A percentile compares a stretch with the other conserved stretches of the same genome.
Evolutionary conservation across 2,329 filamentous ascomycete genomes (phyloP).

Genomic region (Amauroascus niger): DNA sequence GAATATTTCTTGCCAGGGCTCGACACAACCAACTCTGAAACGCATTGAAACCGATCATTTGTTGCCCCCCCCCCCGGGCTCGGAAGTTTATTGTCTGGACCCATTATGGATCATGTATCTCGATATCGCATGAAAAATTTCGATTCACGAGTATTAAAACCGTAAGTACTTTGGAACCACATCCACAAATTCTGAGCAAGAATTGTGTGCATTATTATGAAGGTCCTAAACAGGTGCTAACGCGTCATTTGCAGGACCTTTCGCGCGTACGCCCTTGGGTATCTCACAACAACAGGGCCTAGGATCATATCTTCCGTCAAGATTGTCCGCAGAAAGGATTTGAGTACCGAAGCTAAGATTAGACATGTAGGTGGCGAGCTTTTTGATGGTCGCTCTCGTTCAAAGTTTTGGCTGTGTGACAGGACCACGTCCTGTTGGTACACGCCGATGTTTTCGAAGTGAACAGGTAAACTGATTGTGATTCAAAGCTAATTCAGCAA

Average conservation of each 20-base stretch:
- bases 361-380: constrained; percentile 27
- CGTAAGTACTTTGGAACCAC: constrained; percentile 5
- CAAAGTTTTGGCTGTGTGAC: not conserved
- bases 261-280: constrained; percentile 42
- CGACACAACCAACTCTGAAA: constrained; percentile 1
- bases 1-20: not conserved
- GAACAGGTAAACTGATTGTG: not conserved
- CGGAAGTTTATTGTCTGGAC: not conserved
- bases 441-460: not conserved
- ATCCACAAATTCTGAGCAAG: not conserved
- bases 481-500: constrained; percentile 4
- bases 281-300: constrained; percentile 41
- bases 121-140: not conserved
- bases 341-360: constrained; percentile 27
- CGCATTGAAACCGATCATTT: constrained; percentile 8
- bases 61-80: not conserved
- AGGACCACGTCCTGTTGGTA: not conserved
- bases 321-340: constrained; percentile 26
- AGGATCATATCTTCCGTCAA: constrained; percentile 35
- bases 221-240: not conserved
- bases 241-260: constrained; percentile 24
- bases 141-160: constrained; percentile 14
- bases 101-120: constrained; percentile 4
- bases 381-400: constrained; percentile 6
- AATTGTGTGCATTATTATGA: not conserved